These are phyloP conservation scores for Albatrellus sp. DNA, from an alignment of 1,284 basidiomycete species.

Conservation along the genomic window DNA sequence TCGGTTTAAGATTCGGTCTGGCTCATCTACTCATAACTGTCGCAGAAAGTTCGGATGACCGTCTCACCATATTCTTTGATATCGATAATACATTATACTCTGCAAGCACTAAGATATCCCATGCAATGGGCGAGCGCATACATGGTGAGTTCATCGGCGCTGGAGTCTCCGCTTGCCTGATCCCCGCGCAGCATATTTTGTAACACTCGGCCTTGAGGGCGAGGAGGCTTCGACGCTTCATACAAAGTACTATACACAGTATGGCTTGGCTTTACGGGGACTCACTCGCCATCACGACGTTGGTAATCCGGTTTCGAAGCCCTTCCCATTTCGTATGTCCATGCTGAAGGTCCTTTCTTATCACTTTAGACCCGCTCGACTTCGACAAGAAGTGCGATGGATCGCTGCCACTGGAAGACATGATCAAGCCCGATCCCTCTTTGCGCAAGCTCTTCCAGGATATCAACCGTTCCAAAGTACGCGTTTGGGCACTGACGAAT, in stretches of 20 bases:
- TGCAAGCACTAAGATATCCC: constrained; percentile 60
- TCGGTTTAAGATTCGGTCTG: neutral
- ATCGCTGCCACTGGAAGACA: constrained; percentile 70
- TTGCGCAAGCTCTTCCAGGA: constrained; percentile 64
- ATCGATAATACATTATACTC: constrained; percentile 85
- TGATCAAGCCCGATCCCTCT: constrained; percentile 55
- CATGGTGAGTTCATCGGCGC: constrained; percentile 33
- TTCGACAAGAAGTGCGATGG: constrained; percentile 81
- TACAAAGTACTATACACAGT: constrained; percentile 64
- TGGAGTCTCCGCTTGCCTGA: neutral
- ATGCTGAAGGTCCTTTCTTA: neutral
- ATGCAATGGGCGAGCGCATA: constrained; percentile 73
- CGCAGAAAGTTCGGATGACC: constrained; percentile 29
- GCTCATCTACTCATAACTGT: neutral
- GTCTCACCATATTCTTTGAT: constrained; percentile 65
- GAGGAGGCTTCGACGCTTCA: constrained; percentile 68
- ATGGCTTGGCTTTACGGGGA: constrained; percentile 79
- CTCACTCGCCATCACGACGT: constrained; percentile 70
- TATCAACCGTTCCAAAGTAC: constrained; percentile 64
- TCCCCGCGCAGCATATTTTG: constrained; percentile 55
- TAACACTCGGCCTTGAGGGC: constrained; percentile 52
- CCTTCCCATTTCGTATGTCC: neutral
- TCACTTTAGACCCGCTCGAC: constrained; percentile 61
- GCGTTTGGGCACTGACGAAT: constrained; percentile 79
- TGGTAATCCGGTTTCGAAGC: constrained; percentile 31